A percentile compares a stretch with the other conserved stretches of the same genome.
Conservation (phyloP, 2,329 filamentous ascomycete species). For the Penicillium sp. region DNA sequence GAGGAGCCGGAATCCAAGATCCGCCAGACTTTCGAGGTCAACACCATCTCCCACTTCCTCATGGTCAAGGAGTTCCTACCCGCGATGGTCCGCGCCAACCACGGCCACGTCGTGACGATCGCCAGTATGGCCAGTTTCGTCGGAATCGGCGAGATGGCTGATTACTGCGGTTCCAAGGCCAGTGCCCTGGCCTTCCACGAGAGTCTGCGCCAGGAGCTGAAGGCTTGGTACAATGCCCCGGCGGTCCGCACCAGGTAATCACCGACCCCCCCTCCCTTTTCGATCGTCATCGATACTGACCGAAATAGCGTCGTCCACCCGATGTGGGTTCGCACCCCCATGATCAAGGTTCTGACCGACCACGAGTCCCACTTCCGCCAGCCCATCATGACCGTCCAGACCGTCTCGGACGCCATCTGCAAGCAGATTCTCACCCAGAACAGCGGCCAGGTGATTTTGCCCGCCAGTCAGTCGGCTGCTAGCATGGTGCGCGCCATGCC, state of each 20-base stretch:
- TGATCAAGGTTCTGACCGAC: constrained; percentile 41
- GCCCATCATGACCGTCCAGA: constrained; percentile 36
- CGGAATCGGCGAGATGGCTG: constrained; percentile 48
- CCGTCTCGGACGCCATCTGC: constrained; percentile 50
- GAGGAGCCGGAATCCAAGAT: constrained; percentile 46
- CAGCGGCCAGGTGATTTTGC: constrained; percentile 51
- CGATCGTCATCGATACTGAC: not conserved
- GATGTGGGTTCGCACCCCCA: constrained; percentile 51
- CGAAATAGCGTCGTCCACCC: constrained; percentile 32
- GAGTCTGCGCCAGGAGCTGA: constrained; percentile 41
- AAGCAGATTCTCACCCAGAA: constrained; percentile 51
- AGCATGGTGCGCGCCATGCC: constrained; percentile 36
- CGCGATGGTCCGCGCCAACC: constrained; percentile 50
- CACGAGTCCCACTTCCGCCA: constrained; percentile 32
- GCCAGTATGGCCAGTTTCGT: constrained; percentile 55
- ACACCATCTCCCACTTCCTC: constrained; percentile 52
- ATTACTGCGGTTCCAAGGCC: constrained; percentile 54
- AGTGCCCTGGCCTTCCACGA: constrained; percentile 56
- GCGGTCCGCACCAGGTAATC: constrained; percentile 39
- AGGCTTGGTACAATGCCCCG: constrained; percentile 35
- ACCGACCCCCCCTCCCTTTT: not conserved
- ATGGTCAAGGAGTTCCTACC: constrained; percentile 54
- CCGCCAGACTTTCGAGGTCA: constrained; percentile 52
- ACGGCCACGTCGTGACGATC: constrained; percentile 58
- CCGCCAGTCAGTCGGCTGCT: constrained; percentile 32